phyloP scores from a whole-genome alignment of 805 yeast species.

The Yarrowia yakushimensis region DNA sequence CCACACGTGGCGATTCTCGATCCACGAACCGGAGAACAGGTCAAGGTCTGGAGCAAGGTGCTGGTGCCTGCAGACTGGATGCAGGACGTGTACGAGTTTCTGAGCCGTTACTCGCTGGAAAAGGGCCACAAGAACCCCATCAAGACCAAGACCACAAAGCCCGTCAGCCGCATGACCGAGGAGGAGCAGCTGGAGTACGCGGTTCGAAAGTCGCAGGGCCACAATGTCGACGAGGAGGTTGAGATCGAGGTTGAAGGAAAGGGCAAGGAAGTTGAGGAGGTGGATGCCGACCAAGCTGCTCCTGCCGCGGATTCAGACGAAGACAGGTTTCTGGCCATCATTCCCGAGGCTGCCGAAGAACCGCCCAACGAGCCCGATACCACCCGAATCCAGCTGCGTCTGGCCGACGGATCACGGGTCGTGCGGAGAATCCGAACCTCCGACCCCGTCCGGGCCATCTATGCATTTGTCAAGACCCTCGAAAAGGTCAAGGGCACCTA shows the following conservation, averaged over 20 bases:
- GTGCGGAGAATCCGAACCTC: constrained; percentile 62
- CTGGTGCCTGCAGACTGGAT: constrained; percentile 62
- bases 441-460: constrained; percentile 60
- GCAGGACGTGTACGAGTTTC: constrained; percentile 65
- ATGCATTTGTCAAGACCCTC: constrained; percentile 61
- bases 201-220: constrained; percentile 58
- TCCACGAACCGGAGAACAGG: constrained; percentile 92
- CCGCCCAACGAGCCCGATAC: constrained; percentile 56
- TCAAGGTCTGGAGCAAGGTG: constrained; percentile 64
- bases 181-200: constrained; percentile 83
- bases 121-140: constrained; percentile 64
- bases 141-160: constrained; percentile 38
- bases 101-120: constrained; percentile 60
- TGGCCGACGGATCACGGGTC: constrained; percentile 79
- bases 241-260: constrained; percentile 29
- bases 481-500: constrained; percentile 43
- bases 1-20: constrained; percentile 93
- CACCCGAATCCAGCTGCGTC: constrained; percentile 82
- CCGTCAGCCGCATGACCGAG: constrained; percentile 69
- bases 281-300: not conserved
- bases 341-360: constrained; percentile 55
- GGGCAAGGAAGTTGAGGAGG: constrained; percentile 31
- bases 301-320: constrained; percentile 35
- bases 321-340: constrained; percentile 50
- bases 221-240: constrained; percentile 27